Evolutionary conservation across 306 rosid genomes (phyloP).

Genomic region (Sophora flavescens): DNA sequence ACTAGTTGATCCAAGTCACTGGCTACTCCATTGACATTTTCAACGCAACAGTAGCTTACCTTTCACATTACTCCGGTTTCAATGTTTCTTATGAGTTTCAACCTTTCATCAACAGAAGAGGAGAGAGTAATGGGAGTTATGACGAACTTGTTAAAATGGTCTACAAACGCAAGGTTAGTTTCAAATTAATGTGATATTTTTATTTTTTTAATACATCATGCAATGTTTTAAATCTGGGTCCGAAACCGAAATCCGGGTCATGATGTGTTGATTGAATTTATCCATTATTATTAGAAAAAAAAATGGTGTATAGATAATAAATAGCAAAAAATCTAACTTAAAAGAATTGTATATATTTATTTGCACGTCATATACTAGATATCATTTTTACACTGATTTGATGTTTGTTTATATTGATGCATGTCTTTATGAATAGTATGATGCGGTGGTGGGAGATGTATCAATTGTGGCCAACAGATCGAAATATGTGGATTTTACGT

Average conservation of each 20-base stretch:
- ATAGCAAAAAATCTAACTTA: too few species aligned
- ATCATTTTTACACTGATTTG: neutral
- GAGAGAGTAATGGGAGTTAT: neutral
- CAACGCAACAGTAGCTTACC: neutral
- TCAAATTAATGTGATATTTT: neutral
- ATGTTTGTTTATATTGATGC: neutral
- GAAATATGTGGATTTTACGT: conserved; percentile 34
- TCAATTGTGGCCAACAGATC: conserved; percentile 24
- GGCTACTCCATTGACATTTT: conserved; percentile 39
- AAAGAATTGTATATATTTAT: too few species aligned
- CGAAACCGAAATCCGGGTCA: too few species aligned
- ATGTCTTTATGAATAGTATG: neutral
- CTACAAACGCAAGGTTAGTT: neutral
- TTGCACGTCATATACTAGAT: too few species aligned
- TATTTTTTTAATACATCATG: too few species aligned
- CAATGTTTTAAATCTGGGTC: too few species aligned
- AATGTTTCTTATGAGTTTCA: conserved; percentile 19
- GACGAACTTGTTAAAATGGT: neutral
- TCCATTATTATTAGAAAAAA: too few species aligned
- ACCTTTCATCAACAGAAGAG: neutral
- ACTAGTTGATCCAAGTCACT: neutral
- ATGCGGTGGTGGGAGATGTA: conserved; percentile 34
- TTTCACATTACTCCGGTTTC: neutral
- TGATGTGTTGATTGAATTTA: too few species aligned
- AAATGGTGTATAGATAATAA: too few species aligned